Base-by-base conservation (phyloP, 116 monocot genomes). In the Papilionanthe hybrid region DNA sequence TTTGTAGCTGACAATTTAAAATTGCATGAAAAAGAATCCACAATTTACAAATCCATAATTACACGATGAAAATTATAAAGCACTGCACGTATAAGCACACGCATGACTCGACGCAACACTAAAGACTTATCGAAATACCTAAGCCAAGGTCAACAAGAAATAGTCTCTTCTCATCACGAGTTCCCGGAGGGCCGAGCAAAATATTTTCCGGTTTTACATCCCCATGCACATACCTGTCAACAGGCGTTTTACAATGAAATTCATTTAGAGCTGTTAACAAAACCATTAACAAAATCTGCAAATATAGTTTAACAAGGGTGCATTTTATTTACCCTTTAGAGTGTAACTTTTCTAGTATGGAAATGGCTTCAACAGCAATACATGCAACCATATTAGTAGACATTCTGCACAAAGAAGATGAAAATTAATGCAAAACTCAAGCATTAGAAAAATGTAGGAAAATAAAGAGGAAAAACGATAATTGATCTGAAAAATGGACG, bases 61-160 rank as follows among this genome's bases (percentile, higher is more conserved):
- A 69, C 11, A 18, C 22, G 69, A 69, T 17, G 37, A 18, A 17
- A 5, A 7, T 17, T 5, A 63, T 1, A n/a, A n/a, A n/a, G n/a
- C n/a, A n/a, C n/a, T n/a, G n/a, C n/a, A n/a, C n/a, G n/a, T n/a
- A n/a, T n/a, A 63, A 22, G 22, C 23, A 69, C 69, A 18, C 69
- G 3, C 5, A 25, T 25, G 23, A 20, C 23, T 63, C 58, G 9
- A 60, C n/a, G 22, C 11, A 53, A 25, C 22, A 28, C 7, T 6
- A 29, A 4, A 23, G 9, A 56, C 7, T 66, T 11, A 68, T 69
- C 37, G 69, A 69, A 44, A 47, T 90, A 96, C 96, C 96, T 84
- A 96, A 89, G 29, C 96, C 96, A 83, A 96, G 94, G 89, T 96
- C 96, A 83, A 96, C 96, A 83, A 96, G 94, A 84, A 96, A 96